These are phyloP conservation scores for Aspergillus ochraceus DNA, from an alignment of 2,329 filamentous ascomycete genomes.

Conservation along the genomic window DNA sequence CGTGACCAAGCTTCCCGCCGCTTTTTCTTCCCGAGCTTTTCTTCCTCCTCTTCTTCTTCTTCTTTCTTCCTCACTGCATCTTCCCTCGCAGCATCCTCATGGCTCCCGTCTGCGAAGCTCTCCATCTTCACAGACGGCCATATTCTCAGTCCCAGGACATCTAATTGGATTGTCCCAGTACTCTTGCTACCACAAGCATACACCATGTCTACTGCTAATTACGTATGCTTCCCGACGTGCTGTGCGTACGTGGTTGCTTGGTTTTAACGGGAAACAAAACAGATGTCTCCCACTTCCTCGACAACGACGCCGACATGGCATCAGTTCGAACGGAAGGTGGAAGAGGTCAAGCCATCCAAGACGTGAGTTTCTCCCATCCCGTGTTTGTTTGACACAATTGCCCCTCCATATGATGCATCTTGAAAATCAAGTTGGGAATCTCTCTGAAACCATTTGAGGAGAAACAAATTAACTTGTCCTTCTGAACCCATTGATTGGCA, in stretches of 20 bases:
- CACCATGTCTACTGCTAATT: constrained; percentile 43
- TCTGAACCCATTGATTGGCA: constrained; percentile 54
- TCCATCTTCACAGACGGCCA: constrained; percentile 35
- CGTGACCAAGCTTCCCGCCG: constrained; percentile 22
- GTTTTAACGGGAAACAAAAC: constrained; percentile 35
- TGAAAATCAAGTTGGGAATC: constrained; percentile 97
- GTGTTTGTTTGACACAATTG: constrained; percentile 2
- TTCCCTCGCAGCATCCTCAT: constrained; percentile 24
- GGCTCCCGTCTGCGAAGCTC: constrained; percentile 36
- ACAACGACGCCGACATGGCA: constrained; percentile 70
- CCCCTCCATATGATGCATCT: constrained; percentile 69
- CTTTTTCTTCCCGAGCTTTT: constrained; percentile 21
- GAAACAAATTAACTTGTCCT: constrained; percentile 76
- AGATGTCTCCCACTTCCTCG: constrained; percentile 71
- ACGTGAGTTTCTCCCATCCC: constrained; percentile 62
- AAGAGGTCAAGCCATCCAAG: constrained; percentile 83
- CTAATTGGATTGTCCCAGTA: constrained; percentile 15
- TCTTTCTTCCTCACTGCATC: constrained; percentile 20
- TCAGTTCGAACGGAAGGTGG: constrained; percentile 77
- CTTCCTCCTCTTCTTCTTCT: background rate
- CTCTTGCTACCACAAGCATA: constrained; percentile 17
- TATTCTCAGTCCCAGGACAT: constrained; percentile 16
- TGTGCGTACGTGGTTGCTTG: constrained; percentile 30
- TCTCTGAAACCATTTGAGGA: constrained; percentile 98
- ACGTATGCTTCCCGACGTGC: constrained; percentile 41